Percentiles rank a stretch among this genome's conserved stretches.
Conservation (phyloP, 257 asterid genomes). For the Plantago ovata region DNA sequence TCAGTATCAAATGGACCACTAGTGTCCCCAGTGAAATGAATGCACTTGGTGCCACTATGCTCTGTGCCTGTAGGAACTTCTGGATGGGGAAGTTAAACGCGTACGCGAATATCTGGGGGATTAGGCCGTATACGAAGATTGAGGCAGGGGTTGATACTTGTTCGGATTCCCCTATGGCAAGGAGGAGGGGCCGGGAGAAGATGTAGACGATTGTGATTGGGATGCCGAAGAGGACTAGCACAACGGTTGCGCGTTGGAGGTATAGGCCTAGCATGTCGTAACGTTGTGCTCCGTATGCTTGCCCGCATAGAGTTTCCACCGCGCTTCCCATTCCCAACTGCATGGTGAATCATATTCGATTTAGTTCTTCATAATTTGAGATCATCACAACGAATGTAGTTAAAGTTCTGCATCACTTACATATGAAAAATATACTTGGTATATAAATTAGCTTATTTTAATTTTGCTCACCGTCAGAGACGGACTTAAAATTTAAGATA, state of each 20-base stretch:
- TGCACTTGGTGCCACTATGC: slow-evolving; percentile 54
- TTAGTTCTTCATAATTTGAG: too few species aligned
- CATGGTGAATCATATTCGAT: too few species aligned
- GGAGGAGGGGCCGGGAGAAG: slow-evolving; percentile 34
- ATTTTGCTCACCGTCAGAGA: too few species aligned
- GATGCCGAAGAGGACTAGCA: slow-evolving; percentile 36
- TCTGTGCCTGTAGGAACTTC: slow-evolving; percentile 54
- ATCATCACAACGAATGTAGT: too few species aligned
- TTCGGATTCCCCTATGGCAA: slow-evolving; percentile 38
- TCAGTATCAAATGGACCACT: slow-evolving; percentile 31
- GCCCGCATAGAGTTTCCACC: slow-evolving; percentile 60
- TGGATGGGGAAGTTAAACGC: slow-evolving; percentile 51
- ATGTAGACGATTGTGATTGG: slow-evolving; percentile 44
- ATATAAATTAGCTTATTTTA: too few species aligned
- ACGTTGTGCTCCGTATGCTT: slow-evolving; percentile 52
- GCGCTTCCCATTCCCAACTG: slow-evolving; percentile 75
- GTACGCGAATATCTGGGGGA: slow-evolving; percentile 63
- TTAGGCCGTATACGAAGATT: slow-evolving; percentile 50
- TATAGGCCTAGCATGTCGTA: slow-evolving; percentile 46
- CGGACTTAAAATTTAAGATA: too few species aligned
- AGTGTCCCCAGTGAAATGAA: slow-evolving; percentile 41
- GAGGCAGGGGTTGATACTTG: slow-evolving; percentile 40
- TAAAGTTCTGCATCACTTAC: too few species aligned
- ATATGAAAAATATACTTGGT: too few species aligned
- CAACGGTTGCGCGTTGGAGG: slow-evolving; percentile 50